Evolutionary conservation across 1,284 basidiomycete species (phyloP), one percentile per base, ranked within the genome.

Genomic region (Cerioporus squamosus): DNA sequence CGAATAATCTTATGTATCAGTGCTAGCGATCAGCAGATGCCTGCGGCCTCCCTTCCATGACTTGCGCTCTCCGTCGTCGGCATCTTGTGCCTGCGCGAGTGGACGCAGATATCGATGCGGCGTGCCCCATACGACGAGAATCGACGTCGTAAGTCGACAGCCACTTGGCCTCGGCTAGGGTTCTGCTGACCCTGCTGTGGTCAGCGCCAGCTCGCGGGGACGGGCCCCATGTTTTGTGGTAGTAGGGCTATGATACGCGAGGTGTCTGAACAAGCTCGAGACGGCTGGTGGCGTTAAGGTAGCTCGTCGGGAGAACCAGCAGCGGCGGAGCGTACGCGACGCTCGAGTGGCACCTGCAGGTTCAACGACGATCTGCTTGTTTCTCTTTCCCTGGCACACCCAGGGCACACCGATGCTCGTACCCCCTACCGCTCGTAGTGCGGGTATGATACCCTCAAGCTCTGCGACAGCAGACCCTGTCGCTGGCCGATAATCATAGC

Each of bases 231-330:
- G 26, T 6, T 5, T 29, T 9, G 9, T 9, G 9, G 26, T 29
- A 29, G 9, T 9, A 9, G 33, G 33, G 5, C 33, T 36, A 36
- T 12, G 33, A 36, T 36, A 36, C 33, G 33, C 33, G 33, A 36
- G 33, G 33, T 36, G 33, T 36, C 4, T n/a, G 26, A 29, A 46
- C 26, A 15, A 29, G 44, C 44, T 47, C 29, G 29, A 33, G 17
- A 18, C 18, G n/a, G 45, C 46, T 44, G 18, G 52, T 46, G 52
- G 52, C 52, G 52, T 53, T 53, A 47, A 44, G 44, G 38, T 47
- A 44, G 44, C 38, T 47, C 24, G 22, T 53, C 52, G 44, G 52
- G 33, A 36, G 33, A 36, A 36, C 33, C 33, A 36, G 33, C 33
- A 36, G 33, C 33, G 12, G 33, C 33, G 33, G 14, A 12, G 33